Percentiles rank a stretch among this genome's conserved stretches.
Conservation (phyloP, 179 eudicot genomes). For the Silene coronaria region DNA sequence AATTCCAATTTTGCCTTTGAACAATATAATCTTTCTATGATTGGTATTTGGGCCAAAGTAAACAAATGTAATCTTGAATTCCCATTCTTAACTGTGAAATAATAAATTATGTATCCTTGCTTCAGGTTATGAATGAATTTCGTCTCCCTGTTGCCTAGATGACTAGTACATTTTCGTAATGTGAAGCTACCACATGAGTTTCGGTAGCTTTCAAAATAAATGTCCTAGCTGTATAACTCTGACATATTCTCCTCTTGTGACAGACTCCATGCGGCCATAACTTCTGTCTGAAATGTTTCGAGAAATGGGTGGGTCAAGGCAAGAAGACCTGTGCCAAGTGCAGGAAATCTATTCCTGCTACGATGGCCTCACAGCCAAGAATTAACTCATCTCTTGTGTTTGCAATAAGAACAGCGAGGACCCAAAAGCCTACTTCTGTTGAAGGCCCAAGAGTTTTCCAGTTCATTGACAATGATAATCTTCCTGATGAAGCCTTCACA, state of each 20-base stretch:
- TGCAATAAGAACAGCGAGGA: conserved; percentile 69
- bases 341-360: conserved; percentile 50
- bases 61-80: neutral
- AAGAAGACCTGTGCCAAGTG: conserved; percentile 76
- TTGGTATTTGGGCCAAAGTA: neutral
- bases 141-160: neutral
- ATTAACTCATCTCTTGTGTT: conserved; percentile 64
- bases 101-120: neutral
- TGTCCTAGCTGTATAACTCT: neutral
- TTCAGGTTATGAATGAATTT: neutral
- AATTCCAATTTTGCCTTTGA: no score
- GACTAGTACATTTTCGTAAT: neutral
- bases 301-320: conserved; percentile 79
- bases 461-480: conserved; percentile 54
- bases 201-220: neutral
- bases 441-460: conserved; percentile 45
- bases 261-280: conserved; percentile 96
- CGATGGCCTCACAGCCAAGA: conserved; percentile 61
- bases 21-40: neutral
- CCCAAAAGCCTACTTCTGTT: conserved; percentile 25
- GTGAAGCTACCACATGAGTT: neutral
- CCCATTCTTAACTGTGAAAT: neutral
- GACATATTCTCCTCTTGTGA: conserved; percentile 6
- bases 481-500: conserved; percentile 73
- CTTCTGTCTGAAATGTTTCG: conserved; percentile 82